Conservation (phyloP, 2,329 filamentous ascomycete genomes). For the Ascochyta rabiei region DNA sequence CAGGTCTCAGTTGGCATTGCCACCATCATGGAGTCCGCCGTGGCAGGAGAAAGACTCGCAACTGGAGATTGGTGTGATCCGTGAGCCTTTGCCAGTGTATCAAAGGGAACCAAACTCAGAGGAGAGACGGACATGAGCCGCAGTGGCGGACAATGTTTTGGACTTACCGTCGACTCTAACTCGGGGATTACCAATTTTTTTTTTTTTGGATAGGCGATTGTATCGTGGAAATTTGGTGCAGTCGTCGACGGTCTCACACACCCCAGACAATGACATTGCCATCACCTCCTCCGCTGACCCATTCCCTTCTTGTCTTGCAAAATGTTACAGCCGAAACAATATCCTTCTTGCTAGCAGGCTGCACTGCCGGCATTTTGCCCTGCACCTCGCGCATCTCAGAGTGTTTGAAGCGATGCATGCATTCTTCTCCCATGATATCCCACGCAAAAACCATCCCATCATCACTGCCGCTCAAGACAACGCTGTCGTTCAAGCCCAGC, state of each 20-base stretch:
- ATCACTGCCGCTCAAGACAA: slow-evolving; percentile 83
- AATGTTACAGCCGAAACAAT: slow-evolving; percentile 57
- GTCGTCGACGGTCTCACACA: slow-evolving; percentile 12
- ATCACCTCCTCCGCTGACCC: slow-evolving; percentile 58
- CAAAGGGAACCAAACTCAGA: neutral
- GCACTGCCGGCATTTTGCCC: slow-evolving; percentile 38
- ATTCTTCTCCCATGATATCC: slow-evolving; percentile 78
- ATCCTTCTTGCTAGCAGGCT: slow-evolving; percentile 48
- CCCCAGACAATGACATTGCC: slow-evolving; percentile 50
- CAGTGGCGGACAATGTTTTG: neutral
- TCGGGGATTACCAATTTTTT: neutral
- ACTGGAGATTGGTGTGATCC: slow-evolving; percentile 14
- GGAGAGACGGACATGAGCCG: neutral
- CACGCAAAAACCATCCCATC: slow-evolving; percentile 76
- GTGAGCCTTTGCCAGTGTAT: slow-evolving; percentile 20
- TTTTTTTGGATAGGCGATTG: no score
- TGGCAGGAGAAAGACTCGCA: slow-evolving; percentile 1
- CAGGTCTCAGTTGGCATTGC: neutral
- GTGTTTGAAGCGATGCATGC: slow-evolving; percentile 66
- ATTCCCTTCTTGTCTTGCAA: slow-evolving; percentile 54
- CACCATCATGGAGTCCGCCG: neutral
- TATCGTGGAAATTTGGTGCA: neutral
- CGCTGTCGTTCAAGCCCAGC: slow-evolving; percentile 76
- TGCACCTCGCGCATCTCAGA: slow-evolving; percentile 39
- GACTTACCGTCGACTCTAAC: neutral